Percentiles rank a stretch among this genome's conserved stretches.
These are phyloP conservation scores for Apophysomyces ossiformis DNA, from an alignment of 371 early-diverging fungal species.

Conservation along the genomic window DNA sequence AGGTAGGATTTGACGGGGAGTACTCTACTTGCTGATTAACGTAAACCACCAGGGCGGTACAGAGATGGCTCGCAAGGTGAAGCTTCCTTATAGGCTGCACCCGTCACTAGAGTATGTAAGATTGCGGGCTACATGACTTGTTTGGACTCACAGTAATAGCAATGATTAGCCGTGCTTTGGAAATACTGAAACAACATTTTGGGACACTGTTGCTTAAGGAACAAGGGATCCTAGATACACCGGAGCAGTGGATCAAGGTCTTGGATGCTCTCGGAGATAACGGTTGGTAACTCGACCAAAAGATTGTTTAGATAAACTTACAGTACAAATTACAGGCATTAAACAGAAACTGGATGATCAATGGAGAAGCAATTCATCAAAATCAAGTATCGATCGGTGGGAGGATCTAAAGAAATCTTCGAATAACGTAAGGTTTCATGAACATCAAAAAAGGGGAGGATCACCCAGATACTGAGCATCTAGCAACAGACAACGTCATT, in stretches of 20 bases:
- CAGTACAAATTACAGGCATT: conserved; percentile 26
- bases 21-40: not conserved
- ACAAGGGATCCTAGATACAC: conserved; percentile 72
- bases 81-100: conserved; percentile 59
- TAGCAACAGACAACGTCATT: not conserved
- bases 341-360: conserved; percentile 46
- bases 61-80: conserved; percentile 72
- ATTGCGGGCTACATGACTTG: not conserved
- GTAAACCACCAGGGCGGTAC: conserved; percentile 70
- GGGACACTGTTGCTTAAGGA: conserved; percentile 64
- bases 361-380: conserved; percentile 54
- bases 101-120: conserved; percentile 64
- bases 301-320: too few species aligned
- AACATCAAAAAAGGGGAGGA: not conserved
- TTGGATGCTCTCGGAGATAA: conserved; percentile 78
- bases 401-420: conserved; percentile 35
- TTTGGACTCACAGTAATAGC: not conserved
- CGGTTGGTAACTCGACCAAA: conserved; percentile 28
- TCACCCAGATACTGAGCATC: conserved; percentile 1
- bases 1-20: conserved; percentile 43
- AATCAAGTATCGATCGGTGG: conserved; percentile 65
- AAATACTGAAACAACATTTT: conserved; percentile 71
- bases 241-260: conserved; percentile 73
- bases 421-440: conserved; percentile 19
- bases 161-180: conserved; percentile 60